Evolutionary conservation across 306 rosid species (phyloP).

Genomic region (Senna tora): DNA sequence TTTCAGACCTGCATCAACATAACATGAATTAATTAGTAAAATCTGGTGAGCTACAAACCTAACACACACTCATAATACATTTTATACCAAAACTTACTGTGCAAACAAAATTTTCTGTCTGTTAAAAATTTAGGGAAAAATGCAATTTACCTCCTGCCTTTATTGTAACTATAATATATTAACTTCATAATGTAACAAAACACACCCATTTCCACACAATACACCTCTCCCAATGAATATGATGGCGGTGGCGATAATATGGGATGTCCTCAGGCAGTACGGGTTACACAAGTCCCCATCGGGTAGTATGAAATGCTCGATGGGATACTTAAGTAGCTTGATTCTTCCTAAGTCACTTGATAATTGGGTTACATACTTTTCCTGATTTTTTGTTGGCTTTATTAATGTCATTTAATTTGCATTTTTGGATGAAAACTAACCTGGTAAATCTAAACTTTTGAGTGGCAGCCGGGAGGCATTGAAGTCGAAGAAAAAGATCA

Average conservation of each 20-base stretch:
- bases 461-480: slow-evolving; percentile 71
- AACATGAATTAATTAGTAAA: slow-evolving; percentile 3
- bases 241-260: too few species aligned
- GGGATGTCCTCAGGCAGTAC: too few species aligned
- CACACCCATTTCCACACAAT: too few species aligned
- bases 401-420: too few species aligned
- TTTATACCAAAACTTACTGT: neutral
- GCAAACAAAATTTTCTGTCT: neutral
- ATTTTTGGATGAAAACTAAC: slow-evolving; percentile 36
- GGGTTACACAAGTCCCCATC: too few species aligned
- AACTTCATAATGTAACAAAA: too few species aligned
- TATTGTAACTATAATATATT: neutral
- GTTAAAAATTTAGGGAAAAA: neutral
- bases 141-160: neutral
- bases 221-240: too few species aligned
- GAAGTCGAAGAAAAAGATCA: slow-evolving; percentile 68
- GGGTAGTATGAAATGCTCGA: too few species aligned
- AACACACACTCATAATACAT: neutral
- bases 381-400: too few species aligned
- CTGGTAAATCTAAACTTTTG: slow-evolving; percentile 58
- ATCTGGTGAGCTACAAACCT: neutral
- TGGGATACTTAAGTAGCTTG: too few species aligned
- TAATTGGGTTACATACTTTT: too few species aligned
- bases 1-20: slow-evolving; percentile 52
- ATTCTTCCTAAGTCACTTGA: too few species aligned